Percentiles rank a stretch among this genome's conserved stretches.
Conservation (phyloP, 495 filamentous ascomycete genomes). For the Jackrogersella multiformis region DNA sequence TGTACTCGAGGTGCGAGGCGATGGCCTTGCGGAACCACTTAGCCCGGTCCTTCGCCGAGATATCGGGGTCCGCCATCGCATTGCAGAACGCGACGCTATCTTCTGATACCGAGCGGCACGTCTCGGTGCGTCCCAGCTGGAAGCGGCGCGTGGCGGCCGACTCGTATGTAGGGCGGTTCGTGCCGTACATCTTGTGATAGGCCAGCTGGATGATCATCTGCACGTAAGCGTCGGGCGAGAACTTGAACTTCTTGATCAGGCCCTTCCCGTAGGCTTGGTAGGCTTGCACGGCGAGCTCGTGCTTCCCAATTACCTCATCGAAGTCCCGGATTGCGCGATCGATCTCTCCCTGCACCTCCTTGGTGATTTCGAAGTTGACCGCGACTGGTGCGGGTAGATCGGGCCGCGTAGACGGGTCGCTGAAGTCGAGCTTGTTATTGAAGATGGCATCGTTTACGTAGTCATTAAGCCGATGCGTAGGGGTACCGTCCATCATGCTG, state of each 20-base stretch:
- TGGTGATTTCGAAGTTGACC: constrained; percentile 79
- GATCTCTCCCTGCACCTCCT: constrained; percentile 76
- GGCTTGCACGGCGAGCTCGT: constrained; percentile 91
- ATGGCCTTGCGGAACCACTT: constrained; percentile 84
- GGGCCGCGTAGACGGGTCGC: constrained; percentile 76
- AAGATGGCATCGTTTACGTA: constrained; percentile 89
- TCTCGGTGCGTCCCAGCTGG: constrained; percentile 96
- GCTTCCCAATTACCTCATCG: constrained; percentile 77
- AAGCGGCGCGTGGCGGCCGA: constrained; percentile 93
- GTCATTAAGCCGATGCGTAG: constrained; percentile 96
- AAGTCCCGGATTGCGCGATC: constrained; percentile 80
- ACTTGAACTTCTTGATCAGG: constrained; percentile 99
- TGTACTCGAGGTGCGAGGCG: constrained; percentile 87
- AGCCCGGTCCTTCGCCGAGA: constrained; percentile 69
- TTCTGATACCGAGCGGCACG: constrained; percentile 89
- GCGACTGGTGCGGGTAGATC: constrained; percentile 81
- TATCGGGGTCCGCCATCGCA: constrained; percentile 74
- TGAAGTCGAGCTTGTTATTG: constrained; percentile 89
- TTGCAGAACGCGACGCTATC: constrained; percentile 92
- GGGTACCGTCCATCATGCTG: constrained; percentile 99
- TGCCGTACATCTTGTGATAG: constrained; percentile 99
- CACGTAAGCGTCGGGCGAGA: constrained; percentile 96
- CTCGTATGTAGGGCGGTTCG: constrained; percentile 98
- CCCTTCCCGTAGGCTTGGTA: constrained; percentile 99
- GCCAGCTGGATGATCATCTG: constrained; percentile 99